Base-by-base conservation (phyloP, 2,329 filamentous ascomycete species). In the Pseudopyrenochaeta lycopersici region DNA sequence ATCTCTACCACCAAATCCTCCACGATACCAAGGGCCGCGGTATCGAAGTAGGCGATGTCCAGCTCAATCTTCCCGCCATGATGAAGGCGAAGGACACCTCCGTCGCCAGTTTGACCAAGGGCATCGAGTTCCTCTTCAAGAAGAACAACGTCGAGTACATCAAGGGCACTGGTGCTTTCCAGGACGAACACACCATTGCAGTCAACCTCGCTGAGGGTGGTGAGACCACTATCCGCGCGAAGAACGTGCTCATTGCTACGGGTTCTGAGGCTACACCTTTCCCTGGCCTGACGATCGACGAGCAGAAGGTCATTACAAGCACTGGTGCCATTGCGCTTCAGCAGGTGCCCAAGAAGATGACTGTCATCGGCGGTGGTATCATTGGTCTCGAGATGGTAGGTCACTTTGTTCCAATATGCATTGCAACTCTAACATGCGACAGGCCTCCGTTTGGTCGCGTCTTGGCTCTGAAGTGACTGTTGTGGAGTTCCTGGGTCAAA, bases 71-170 rank as follows among this genome's bases (percentile, higher is more conserved):
- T 40, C 80, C 83, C 71, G 89, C 95, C 78, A 92, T 99, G 87
- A 97, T 99, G 93, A 96, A 97, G 83, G 93, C 95, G 55, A 99
- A 99, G 83, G 94, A 99, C 46, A 90, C 88, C 31, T 96, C 95
- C 46, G 95, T 99, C 60, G 79, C 82, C 35, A 88, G 92, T 44
- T 82, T 99, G 65, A 99, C 95, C 64, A 98, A 98, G 84, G 95
- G 95, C 77, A 90, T 99, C 64, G 95, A 99, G 80, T 99, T 94
- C 77, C 84, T 99, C 61, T 90, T 99, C 81, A 98, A 98, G 88
- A 98, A 99, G 86, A 99, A 99, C 82, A 91, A 92, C 62, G 95
- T 97, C 65, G 92, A 98, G 77, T 99, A 98, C 80, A 85, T 98
- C 82, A 97, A 97, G 84, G 95, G 95, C 67, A 88, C 91, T 46